A percentile compares a stretch with the other conserved stretches of the same genome.
phyloP scores from a whole-genome alignment of 2,329 filamentous ascomycete species.

The Trematosphaeria pertusa region DNA sequence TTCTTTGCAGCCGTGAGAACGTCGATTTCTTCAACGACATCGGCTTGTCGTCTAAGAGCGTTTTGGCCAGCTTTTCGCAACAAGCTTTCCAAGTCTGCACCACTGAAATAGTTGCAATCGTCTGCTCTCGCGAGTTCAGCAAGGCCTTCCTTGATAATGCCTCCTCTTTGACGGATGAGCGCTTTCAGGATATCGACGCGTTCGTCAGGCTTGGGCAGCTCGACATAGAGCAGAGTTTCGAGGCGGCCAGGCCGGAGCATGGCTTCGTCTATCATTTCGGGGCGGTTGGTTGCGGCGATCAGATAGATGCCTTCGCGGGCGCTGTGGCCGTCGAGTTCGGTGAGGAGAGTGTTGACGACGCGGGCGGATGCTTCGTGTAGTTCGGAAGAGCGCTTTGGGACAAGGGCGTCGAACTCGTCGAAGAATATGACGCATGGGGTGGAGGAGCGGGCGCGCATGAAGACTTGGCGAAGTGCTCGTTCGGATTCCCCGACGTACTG shows the following conservation, averaged over 20 bases:
- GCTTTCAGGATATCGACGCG: conserved; percentile 85
- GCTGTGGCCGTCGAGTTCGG: conserved; percentile 87
- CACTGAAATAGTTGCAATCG: conserved; percentile 77
- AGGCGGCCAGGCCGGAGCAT: conserved; percentile 92
- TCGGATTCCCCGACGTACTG: conserved; percentile 93
- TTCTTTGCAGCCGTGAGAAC: conserved; percentile 51
- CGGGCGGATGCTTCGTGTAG: conserved; percentile 83
- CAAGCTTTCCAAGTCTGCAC: conserved; percentile 68
- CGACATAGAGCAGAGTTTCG: conserved; percentile 87
- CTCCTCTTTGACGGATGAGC: conserved; percentile 56
- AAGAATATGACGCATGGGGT: conserved; percentile 97
- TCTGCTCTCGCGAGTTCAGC: conserved; percentile 69
- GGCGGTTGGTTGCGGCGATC: conserved; percentile 92
- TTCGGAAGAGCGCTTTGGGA: conserved; percentile 78
- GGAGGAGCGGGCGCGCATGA: conserved; percentile 83
- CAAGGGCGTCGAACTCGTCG: conserved; percentile 93
- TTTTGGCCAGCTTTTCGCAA: conserved; percentile 65
- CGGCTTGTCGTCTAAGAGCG: conserved; percentile 57
- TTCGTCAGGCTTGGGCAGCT: conserved; percentile 79
- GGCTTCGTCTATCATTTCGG: conserved; percentile 94
- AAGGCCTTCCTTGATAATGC: conserved; percentile 62
- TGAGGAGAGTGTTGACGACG: conserved; percentile 93
- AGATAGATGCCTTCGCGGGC: conserved; percentile 88
- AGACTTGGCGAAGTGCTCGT: conserved; percentile 89
- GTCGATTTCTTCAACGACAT: conserved; percentile 57